Conservation (phyloP, 2,329 filamentous ascomycete species). For the Aspergillus phoenicis region DNA sequence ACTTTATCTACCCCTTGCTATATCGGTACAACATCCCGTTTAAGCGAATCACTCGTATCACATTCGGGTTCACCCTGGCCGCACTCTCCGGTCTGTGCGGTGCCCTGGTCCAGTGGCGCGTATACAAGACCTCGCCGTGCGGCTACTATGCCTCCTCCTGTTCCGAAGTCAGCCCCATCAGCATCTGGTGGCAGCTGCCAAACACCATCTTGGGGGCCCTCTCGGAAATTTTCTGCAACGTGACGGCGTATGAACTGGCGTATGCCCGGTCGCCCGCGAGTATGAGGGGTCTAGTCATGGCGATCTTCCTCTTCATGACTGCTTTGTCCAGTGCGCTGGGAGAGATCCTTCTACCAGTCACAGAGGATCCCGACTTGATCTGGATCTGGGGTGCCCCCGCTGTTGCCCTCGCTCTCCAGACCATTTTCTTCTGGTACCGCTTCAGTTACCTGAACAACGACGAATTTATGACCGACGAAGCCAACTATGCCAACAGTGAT, state of each 20-base stretch:
- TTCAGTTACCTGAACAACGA: conserved; percentile 54
- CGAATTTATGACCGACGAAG: conserved; percentile 44
- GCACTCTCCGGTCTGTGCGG: conserved; percentile 45
- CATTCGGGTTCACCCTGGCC: conserved; percentile 55
- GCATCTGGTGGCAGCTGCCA: conserved; percentile 49
- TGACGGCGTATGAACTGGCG: conserved; percentile 50
- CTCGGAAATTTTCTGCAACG: conserved; percentile 47
- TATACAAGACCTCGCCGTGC: conserved; percentile 52
- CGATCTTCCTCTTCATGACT: conserved; percentile 46
- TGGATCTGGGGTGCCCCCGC: conserved; percentile 54
- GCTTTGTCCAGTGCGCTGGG: conserved; percentile 45
- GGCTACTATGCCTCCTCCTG: conserved; percentile 46
- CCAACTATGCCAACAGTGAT: conserved; percentile 1
- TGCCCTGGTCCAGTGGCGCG: conserved; percentile 47
- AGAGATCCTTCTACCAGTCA: conserved; percentile 48
- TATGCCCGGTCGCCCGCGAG: conserved; percentile 47
- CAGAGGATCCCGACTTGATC: conserved; percentile 52
- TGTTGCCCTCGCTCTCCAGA: conserved; percentile 53
- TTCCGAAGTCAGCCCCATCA: conserved; percentile 41
- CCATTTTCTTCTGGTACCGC: conserved; percentile 51
- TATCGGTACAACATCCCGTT: conserved; percentile 48
- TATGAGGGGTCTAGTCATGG: conserved; percentile 48
- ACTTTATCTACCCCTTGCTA: conserved; percentile 52
- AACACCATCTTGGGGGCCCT: conserved; percentile 41
- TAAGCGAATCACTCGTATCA: conserved; percentile 54